Percentiles rank a stretch among this genome's conserved stretches.
These are phyloP conservation scores for Amanita fuliginea DNA, from an alignment of 768 basidiomycete genomes.

Conservation along the genomic window DNA sequence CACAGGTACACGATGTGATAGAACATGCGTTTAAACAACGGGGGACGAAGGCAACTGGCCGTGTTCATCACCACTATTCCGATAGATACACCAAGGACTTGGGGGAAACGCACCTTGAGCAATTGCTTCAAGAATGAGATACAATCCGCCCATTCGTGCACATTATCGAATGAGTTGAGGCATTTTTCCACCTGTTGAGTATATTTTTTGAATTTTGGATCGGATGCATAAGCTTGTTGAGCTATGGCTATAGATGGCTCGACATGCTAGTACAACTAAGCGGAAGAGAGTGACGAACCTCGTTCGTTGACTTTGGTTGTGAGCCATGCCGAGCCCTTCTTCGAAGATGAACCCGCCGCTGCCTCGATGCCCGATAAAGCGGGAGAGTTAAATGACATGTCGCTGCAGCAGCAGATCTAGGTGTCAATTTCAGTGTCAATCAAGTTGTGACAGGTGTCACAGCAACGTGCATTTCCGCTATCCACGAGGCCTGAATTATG, in stretches of 20 bases:
- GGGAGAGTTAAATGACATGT: conserved; percentile 17
- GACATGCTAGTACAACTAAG: neutral
- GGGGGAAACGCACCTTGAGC: conserved; percentile 52
- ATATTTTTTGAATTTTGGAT: conserved; percentile 94
- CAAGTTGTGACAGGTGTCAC: conserved; percentile 1
- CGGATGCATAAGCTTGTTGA: conserved; percentile 52
- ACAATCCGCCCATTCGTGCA: conserved; percentile 99
- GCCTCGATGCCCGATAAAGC: conserved; percentile 21
- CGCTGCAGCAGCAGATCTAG: too few species aligned
- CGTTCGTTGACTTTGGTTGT: conserved; percentile 37
- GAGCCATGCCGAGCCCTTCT: conserved; percentile 28
- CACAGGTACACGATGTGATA: neutral
- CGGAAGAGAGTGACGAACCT: conserved; percentile 22
- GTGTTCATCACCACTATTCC: neutral
- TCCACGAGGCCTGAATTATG: too few species aligned
- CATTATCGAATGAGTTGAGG: conserved; percentile 85
- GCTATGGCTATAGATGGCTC: conserved; percentile 26
- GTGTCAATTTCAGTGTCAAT: neutral
- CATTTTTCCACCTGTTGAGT: conserved; percentile 87
- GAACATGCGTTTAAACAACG: conserved; percentile 1
- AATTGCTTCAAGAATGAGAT: conserved; percentile 93
- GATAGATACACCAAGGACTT: conserved; percentile 1
- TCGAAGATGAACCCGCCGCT: conserved; percentile 18
- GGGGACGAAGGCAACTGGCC: neutral
- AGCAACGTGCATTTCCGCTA: too few species aligned